A percentile compares a stretch with the other conserved stretches of the same genome.
Conservation (phyloP, 1,284 basidiomycete species). For the Prillingera fragicola region DNA sequence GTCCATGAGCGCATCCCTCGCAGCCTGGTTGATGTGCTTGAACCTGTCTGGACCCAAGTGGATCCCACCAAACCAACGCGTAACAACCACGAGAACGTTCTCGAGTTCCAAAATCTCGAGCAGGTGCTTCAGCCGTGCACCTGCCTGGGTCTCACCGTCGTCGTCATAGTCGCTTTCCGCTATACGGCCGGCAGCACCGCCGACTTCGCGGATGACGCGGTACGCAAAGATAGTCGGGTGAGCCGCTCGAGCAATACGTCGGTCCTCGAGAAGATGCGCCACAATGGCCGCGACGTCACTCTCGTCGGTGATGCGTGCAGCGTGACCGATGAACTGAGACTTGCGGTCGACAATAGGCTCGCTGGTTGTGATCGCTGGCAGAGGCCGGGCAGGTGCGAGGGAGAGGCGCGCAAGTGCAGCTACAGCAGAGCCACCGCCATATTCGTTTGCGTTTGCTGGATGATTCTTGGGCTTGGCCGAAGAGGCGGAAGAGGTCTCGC, state of each 20-base stretch:
- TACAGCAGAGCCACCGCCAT: conserved; percentile 6
- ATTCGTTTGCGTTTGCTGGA: not conserved
- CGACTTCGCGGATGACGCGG: conserved; percentile 38
- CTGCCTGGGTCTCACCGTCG: conserved; percentile 85
- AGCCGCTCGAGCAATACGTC: conserved; percentile 57
- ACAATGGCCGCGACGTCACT: conserved; percentile 70
- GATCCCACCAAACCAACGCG: conserved; percentile 52
- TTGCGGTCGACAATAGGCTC: conserved; percentile 77
- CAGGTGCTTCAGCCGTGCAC: conserved; percentile 75
- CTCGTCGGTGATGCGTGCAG: conserved; percentile 70
- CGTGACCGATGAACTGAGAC: conserved; percentile 74
- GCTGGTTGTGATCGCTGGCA: conserved; percentile 56
- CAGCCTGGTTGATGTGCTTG: conserved; percentile 87
- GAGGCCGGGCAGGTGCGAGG: not conserved
- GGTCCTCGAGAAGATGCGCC: conserved; percentile 64
- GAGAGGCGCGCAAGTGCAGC: not conserved
- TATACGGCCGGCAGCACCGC: conserved; percentile 36
- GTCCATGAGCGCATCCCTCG: conserved; percentile 72
- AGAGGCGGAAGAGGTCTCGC: not conserved
- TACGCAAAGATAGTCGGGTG: conserved; percentile 85
- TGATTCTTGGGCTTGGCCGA: not conserved
- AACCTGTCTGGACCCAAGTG: conserved; percentile 82
- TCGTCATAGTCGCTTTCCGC: conserved; percentile 71
- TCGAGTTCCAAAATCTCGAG: conserved; percentile 67
- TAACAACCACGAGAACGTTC: conserved; percentile 74